phyloP scores from a whole-genome alignment of 371 early-diverging fungal genomes.

The Mortierella sp. region DNA sequence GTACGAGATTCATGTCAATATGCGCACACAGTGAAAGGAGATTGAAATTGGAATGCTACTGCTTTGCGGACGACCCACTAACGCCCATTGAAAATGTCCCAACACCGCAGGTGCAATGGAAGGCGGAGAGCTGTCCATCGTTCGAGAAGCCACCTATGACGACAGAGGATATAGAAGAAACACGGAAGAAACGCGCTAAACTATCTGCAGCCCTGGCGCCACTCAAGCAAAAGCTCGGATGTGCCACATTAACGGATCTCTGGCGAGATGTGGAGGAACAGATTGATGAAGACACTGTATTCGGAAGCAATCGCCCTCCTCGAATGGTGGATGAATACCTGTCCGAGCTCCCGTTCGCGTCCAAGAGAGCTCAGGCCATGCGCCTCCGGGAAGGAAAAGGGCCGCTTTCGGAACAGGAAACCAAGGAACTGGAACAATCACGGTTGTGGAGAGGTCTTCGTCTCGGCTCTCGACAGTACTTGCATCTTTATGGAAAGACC shows the following conservation, averaged over 20 bases:
- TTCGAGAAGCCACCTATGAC: slow-evolving; percentile 34
- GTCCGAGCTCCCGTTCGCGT: background rate
- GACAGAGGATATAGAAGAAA: slow-evolving; percentile 15
- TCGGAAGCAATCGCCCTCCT: slow-evolving; percentile 22
- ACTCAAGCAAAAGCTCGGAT: slow-evolving; percentile 35
- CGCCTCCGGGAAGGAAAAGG: slow-evolving; percentile 1
- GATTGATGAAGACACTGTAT: slow-evolving; percentile 3
- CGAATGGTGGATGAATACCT: slow-evolving; percentile 14
- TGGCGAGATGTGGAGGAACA: slow-evolving; percentile 24
- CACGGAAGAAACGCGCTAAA: slow-evolving; percentile 19
- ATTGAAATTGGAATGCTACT: too few species aligned
- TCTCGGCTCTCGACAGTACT: slow-evolving; percentile 26
- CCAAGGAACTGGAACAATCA: slow-evolving; percentile 23
- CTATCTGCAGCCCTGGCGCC: slow-evolving; percentile 20
- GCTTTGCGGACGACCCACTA: background rate
- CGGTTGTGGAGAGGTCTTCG: slow-evolving; percentile 42
- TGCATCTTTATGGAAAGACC: slow-evolving; percentile 32
- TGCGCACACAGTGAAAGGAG: background rate
- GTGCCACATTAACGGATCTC: slow-evolving; percentile 17
- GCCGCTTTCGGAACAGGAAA: slow-evolving; percentile 2
- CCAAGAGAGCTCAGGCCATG: background rate
- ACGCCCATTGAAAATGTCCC: background rate
- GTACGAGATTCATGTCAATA: slow-evolving; percentile 14
- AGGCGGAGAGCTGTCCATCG: slow-evolving; percentile 31
- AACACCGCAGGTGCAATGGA: slow-evolving; percentile 41